phyloP scores from a whole-genome alignment of 345 rosid species.

The Eucalyptus cloeziana region DNA sequence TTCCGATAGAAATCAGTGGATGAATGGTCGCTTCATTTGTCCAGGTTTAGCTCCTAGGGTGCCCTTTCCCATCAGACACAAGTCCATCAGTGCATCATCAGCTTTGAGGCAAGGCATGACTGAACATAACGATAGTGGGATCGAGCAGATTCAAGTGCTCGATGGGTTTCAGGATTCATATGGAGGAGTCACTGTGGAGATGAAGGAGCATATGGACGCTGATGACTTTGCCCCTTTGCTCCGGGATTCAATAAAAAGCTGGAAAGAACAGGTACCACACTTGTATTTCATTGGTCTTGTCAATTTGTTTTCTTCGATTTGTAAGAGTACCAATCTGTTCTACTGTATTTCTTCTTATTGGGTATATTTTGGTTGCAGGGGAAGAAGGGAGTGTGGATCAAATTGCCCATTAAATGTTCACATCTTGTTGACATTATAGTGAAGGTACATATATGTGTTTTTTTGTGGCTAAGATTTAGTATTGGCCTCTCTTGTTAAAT shows the following conservation, averaged over 20 bases:
- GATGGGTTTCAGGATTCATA: conserved; percentile 28
- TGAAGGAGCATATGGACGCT: conserved; percentile 33
- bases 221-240: conserved; percentile 25
- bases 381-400: conserved; percentile 68
- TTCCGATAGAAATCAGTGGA: background rate
- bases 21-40: background rate
- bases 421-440: conserved; percentile 40
- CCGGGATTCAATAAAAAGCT: conserved; percentile 28
- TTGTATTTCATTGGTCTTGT: background rate
- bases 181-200: conserved; percentile 39
- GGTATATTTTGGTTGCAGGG: conserved; percentile 24
- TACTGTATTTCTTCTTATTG: background rate
- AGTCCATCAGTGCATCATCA: background rate
- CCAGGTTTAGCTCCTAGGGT: background rate
- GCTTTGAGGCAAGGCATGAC: background rate
- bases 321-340: background rate
- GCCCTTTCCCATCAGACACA: background rate
- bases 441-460: conserved; percentile 9
- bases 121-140: background rate
- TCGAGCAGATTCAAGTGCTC: conserved; percentile 12
- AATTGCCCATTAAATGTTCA: conserved; percentile 29
- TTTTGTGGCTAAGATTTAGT: background rate
- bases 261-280: conserved; percentile 39
- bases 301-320: too few relatives aligned
- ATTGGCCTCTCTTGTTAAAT: background rate